Percentiles rank a stretch among this genome's conserved stretches.
These are phyloP conservation scores for Chlorella vulgaris DNA, from an alignment of 139 green algal species.

Conservation along the genomic window DNA sequence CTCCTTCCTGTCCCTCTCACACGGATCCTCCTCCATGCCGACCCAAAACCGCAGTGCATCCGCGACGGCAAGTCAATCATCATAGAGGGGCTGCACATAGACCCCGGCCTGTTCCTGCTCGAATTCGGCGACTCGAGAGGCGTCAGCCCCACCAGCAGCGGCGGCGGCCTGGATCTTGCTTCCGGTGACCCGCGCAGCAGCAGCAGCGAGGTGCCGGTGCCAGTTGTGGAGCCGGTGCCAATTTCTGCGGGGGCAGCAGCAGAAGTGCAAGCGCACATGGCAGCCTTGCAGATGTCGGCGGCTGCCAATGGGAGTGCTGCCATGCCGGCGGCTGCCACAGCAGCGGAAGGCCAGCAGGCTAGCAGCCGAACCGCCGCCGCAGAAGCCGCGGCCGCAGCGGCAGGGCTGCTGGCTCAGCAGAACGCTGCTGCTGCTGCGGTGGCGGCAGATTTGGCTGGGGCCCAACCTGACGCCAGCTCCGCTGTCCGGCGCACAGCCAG, in stretches of 20 bases:
- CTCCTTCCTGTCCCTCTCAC: no score
- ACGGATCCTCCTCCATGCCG: no score
- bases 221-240: not conserved
- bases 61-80: slow-evolving; percentile 92
- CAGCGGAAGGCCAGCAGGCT: no score
- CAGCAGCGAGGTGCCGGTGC: no score
- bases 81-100: slow-evolving; percentile 84
- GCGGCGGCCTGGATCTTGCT: no score
- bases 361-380: no score
- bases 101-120: slow-evolving; percentile 74
- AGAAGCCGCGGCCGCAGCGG: no score
- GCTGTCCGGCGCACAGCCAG: slow-evolving; percentile 9
- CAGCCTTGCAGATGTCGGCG: not conserved
- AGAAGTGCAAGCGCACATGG: not conserved
- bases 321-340: not conserved
- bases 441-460: not conserved
- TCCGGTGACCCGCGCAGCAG: no score
- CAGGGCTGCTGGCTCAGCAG: no score
- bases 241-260: not conserved
- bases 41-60: slow-evolving; percentile 65
- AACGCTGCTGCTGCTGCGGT: not conserved
- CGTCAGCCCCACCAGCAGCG: no score
- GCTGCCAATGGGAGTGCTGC: no score
- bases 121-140: slow-evolving; percentile 56
- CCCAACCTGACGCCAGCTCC: no score